A percentile compares a stretch with the other conserved stretches of the same genome.
These are phyloP conservation scores for Pleurotus platypus DNA, from an alignment of 768 basidiomycete species.

Conservation along the genomic window DNA sequence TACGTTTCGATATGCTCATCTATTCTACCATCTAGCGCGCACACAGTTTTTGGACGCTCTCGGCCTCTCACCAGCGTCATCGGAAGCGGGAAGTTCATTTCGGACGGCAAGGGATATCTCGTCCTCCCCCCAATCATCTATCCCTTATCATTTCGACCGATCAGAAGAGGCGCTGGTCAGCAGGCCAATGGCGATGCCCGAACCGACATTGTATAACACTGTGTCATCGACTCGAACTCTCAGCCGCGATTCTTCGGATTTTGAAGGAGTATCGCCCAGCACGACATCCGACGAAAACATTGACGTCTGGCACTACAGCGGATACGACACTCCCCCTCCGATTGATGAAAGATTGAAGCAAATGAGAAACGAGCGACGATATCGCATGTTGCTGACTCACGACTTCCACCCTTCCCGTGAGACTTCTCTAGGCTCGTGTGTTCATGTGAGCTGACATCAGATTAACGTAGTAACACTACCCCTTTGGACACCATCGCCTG, in stretches of 20 bases:
- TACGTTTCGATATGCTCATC: neutral
- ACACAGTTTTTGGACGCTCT: conserved; percentile 1
- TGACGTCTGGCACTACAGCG: conserved; percentile 20
- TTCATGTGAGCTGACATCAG: neutral
- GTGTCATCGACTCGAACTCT: conserved; percentile 15
- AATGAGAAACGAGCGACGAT: conserved; percentile 59
- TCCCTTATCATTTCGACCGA: conserved; percentile 17
- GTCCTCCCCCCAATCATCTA: conserved; percentile 10
- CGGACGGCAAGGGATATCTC: conserved; percentile 20
- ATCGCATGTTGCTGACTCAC: conserved; percentile 63
- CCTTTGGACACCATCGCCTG: conserved; percentile 64
- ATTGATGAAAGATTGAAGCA: conserved; percentile 34
- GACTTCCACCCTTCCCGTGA: conserved; percentile 65
- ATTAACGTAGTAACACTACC: conserved; percentile 51
- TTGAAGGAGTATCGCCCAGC: conserved; percentile 5
- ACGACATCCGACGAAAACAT: conserved; percentile 19
- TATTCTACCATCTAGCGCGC: conserved; percentile 3
- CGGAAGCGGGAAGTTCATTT: conserved; percentile 12
- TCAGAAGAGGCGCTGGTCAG: conserved; percentile 32
- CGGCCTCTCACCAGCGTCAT: conserved; percentile 13
- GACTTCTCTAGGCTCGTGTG: conserved; percentile 19
- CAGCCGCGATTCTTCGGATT: conserved; percentile 26
- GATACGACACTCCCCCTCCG: conserved; percentile 36
- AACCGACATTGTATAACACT: conserved; percentile 36
- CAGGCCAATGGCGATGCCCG: conserved; percentile 28